Conservation (phyloP, 352 stramenopile species). For the Phytophthora chlamydospora region DNA sequence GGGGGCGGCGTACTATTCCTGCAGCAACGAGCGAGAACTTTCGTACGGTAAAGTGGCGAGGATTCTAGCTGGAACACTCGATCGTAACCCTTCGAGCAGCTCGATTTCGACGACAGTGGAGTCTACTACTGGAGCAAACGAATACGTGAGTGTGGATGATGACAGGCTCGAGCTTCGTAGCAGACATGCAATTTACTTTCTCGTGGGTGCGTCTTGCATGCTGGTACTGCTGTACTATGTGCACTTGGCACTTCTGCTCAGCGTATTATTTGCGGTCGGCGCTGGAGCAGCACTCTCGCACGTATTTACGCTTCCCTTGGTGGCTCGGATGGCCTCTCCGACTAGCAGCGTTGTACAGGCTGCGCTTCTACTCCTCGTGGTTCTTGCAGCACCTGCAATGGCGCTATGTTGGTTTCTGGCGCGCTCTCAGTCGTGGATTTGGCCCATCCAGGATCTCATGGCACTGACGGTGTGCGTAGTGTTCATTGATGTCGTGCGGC, state of each 20-base stretch:
- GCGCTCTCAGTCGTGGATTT: conserved; percentile 66
- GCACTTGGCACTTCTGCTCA: conserved; percentile 57
- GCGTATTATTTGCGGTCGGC: conserved; percentile 61
- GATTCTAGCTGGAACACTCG: conserved; percentile 19
- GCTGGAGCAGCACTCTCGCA: conserved; percentile 54
- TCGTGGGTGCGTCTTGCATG: conserved; percentile 57
- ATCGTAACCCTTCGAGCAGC: conserved; percentile 19
- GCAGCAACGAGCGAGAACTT: conserved; percentile 51
- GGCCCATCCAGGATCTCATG: conserved; percentile 91
- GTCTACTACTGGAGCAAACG: conserved; percentile 17
- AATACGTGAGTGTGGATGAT: conserved; percentile 45
- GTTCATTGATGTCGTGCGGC: conserved; percentile 87
- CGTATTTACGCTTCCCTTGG: conserved; percentile 51
- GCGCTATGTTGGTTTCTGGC: conserved; percentile 63
- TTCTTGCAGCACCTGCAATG: conserved; percentile 27
- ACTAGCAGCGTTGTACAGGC: conserved; percentile 15
- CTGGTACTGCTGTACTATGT: conserved; percentile 77
- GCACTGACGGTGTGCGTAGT: conserved; percentile 89
- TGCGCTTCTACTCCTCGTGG: conserved; percentile 27
- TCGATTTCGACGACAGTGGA: conserved; percentile 23
- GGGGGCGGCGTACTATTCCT: conserved; percentile 56
- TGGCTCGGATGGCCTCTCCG: conserved; percentile 20
- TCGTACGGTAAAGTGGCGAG: conserved; percentile 58
- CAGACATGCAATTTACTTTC: conserved; percentile 61
- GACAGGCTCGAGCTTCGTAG: conserved; percentile 49